These are phyloP conservation scores for Ehretia macrophylla DNA, from an alignment of 257 asterid species.

Conservation along the genomic window DNA sequence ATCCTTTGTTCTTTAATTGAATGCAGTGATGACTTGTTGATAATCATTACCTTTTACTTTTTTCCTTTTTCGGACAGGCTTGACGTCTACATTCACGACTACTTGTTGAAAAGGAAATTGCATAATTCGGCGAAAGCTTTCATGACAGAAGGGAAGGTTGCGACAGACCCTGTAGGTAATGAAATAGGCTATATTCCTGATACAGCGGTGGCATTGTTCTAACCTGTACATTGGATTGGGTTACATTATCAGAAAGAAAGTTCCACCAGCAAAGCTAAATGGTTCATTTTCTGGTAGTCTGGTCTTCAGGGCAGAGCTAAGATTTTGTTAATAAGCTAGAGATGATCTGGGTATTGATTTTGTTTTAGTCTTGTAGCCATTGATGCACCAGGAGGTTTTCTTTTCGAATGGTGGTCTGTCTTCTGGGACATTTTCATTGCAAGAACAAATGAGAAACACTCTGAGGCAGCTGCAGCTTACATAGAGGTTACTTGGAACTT, in stretches of 20 bases:
- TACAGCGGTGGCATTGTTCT: too few species aligned
- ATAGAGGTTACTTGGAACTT: constrained; percentile 58
- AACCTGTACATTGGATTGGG: too few species aligned
- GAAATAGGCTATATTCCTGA: background rate
- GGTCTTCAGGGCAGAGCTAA: too few species aligned
- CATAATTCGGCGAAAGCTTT: constrained; percentile 92
- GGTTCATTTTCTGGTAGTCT: too few species aligned
- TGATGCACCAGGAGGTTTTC: constrained; percentile 99
- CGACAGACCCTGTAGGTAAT: constrained; percentile 97
- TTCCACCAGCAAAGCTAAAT: too few species aligned
- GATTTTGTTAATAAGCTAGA: background rate
- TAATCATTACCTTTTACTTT: background rate
- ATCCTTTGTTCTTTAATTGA: too few species aligned
- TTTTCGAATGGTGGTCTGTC: constrained; percentile 99
- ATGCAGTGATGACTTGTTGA: background rate
- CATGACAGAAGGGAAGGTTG: constrained; percentile 99
- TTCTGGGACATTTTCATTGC: constrained; percentile 99
- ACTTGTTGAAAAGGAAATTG: constrained; percentile 81
- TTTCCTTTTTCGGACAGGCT: constrained; percentile 49
- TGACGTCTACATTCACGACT: constrained; percentile 98
- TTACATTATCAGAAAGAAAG: too few species aligned
- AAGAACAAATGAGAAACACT: constrained; percentile 96
- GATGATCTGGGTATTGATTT: constrained; percentile 1
- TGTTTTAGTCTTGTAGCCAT: constrained; percentile 53
- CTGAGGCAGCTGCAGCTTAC: constrained; percentile 98